phyloP scores from a whole-genome alignment of 2,329 filamentous ascomycete species.

The Aspergillus amoenus region DNA sequence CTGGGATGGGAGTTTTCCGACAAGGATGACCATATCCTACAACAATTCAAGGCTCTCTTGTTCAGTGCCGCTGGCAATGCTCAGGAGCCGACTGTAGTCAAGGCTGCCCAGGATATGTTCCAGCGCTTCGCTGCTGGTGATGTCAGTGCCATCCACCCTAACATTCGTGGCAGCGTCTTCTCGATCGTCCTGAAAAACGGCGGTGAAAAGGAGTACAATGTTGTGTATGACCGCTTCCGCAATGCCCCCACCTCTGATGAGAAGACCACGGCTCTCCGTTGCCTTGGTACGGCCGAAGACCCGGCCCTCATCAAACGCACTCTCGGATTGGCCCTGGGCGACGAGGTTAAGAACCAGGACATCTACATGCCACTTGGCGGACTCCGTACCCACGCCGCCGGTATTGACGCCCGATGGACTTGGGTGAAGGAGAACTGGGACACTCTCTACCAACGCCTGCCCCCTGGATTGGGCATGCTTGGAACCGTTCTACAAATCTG shows the following conservation, averaged over 20 bases:
- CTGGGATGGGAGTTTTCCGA: slow-evolving; percentile 86
- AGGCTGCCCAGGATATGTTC: slow-evolving; percentile 87
- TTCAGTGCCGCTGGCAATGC: slow-evolving; percentile 80
- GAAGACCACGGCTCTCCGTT: slow-evolving; percentile 85
- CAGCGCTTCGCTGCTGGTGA: slow-evolving; percentile 79
- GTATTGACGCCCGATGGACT: slow-evolving; percentile 74
- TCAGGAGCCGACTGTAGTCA: slow-evolving; percentile 75
- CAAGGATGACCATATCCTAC: slow-evolving; percentile 80
- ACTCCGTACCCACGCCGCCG: slow-evolving; percentile 72
- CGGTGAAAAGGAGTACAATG: slow-evolving; percentile 81
- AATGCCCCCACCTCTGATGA: slow-evolving; percentile 77
- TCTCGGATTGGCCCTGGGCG: slow-evolving; percentile 70
- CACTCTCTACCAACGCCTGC: slow-evolving; percentile 74
- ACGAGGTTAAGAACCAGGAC: slow-evolving; percentile 90
- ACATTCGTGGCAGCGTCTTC: slow-evolving; percentile 84
- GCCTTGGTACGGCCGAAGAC: slow-evolving; percentile 74
- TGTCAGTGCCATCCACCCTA: slow-evolving; percentile 80
- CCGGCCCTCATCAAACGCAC: slow-evolving; percentile 80
- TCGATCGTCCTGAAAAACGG: slow-evolving; percentile 80
- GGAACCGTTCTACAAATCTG: slow-evolving; percentile 80
- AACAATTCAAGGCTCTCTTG: slow-evolving; percentile 91
- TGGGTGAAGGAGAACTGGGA: slow-evolving; percentile 92
- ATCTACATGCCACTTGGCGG: slow-evolving; percentile 85
- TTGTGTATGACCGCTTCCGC: slow-evolving; percentile 72
- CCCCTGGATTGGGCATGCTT: slow-evolving; percentile 83